Conservation (phyloP, 148 eudicot genomes). For the Vaccinium macrocarpon region DNA sequence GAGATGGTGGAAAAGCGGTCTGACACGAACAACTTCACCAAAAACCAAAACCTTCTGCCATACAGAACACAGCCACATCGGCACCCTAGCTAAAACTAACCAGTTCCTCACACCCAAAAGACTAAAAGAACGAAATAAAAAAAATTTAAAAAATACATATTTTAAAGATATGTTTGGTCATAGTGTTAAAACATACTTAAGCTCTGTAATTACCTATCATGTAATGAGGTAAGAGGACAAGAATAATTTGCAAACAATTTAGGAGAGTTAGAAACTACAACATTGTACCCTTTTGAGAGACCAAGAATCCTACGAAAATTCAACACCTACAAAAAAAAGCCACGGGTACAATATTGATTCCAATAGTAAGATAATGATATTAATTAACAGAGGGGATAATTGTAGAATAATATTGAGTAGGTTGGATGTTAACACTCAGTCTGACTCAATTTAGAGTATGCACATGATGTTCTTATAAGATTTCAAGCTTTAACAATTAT, state of each 20-base stretch:
- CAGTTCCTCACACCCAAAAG: no score
- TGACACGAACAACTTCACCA: no score
- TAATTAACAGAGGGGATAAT: neutral
- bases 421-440: conserved; percentile 26
- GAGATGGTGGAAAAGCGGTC: no score
- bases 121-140: no score
- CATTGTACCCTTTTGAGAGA: conserved; percentile 11
- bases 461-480: neutral
- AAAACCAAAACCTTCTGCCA: no score
- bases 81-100: no score
- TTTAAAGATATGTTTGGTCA: no score
- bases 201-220: neutral
- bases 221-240: conserved; percentile 2
- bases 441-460: conserved; percentile 15
- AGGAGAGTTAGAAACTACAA: neutral
- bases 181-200: conserved; percentile 8
- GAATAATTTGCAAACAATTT: neutral
- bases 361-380: conserved; percentile 16
- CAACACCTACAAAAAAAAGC: conserved; percentile 21
- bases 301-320: conserved; percentile 35
- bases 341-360: conserved; percentile 24
- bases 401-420: conserved; percentile 36
- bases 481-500: conserved; percentile 3
- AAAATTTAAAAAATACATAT: no score
- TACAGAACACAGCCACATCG: no score